Conservation (phyloP, 2,329 filamentous ascomycete species). For the Ophiostoma novo-ulmi region DNA sequence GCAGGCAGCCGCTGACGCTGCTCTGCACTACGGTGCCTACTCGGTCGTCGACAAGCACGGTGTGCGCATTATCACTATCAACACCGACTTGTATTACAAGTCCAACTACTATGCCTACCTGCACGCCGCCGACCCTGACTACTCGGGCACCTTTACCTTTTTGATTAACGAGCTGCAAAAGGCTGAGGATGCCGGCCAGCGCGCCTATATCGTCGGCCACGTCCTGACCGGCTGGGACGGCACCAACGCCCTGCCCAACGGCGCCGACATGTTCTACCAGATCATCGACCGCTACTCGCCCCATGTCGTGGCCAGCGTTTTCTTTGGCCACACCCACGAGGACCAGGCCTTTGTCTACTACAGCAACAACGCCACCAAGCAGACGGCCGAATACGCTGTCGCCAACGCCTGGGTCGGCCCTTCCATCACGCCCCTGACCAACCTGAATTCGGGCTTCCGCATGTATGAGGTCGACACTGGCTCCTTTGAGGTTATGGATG, state of each 20-base stretch:
- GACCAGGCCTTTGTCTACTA: slow-evolving; percentile 47
- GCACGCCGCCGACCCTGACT: slow-evolving; percentile 46
- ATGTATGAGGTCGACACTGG: slow-evolving; percentile 55
- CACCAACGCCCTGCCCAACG: slow-evolving; percentile 45
- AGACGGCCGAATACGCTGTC: slow-evolving; percentile 44
- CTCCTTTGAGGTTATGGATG: slow-evolving; percentile 52
- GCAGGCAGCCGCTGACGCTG: slow-evolving; percentile 34
- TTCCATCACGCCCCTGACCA: slow-evolving; percentile 45
- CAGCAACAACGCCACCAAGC: slow-evolving; percentile 44
- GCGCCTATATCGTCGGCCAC: slow-evolving; percentile 55
- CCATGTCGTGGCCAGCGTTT: slow-evolving; percentile 50
- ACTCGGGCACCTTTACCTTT: slow-evolving; percentile 49
- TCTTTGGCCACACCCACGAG: slow-evolving; percentile 54
- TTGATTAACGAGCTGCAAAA: slow-evolving; percentile 49
- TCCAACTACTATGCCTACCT: slow-evolving; percentile 54
- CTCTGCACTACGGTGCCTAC: slow-evolving; percentile 48
- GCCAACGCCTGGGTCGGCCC: slow-evolving; percentile 51
- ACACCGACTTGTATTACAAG: slow-evolving; percentile 57
- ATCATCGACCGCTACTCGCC: slow-evolving; percentile 49
- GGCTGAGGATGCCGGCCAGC: slow-evolving; percentile 48
- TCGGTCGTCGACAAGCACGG: slow-evolving; percentile 43
- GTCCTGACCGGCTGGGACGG: slow-evolving; percentile 50
- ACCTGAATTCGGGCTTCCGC: slow-evolving; percentile 52
- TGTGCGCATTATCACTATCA: slow-evolving; percentile 54
- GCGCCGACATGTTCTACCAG: slow-evolving; percentile 43